A percentile compares a stretch with the other conserved stretches of the same genome.
Evolutionary conservation across 106 monocot species (phyloP).

Genomic region (Acanthochlamys bracteata): DNA sequence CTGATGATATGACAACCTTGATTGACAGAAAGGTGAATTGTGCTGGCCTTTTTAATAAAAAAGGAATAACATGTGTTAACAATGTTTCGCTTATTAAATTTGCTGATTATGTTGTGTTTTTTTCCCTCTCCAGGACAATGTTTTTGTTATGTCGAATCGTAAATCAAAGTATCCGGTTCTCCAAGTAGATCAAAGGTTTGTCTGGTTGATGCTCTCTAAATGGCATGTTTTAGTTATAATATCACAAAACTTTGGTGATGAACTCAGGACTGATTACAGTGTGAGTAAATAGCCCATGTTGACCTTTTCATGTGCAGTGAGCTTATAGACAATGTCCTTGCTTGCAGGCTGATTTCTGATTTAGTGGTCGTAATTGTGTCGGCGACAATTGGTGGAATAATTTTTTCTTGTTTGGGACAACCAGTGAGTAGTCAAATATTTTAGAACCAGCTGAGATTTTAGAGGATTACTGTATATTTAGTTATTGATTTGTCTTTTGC

Average conservation of each 20-base stretch:
- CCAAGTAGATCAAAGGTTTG: slow-evolving; percentile 91
- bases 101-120: not conserved
- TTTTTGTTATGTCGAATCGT: slow-evolving; percentile 94
- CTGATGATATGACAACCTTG: slow-evolving; percentile 87
- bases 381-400: slow-evolving; percentile 86
- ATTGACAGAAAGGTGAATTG: slow-evolving; percentile 79
- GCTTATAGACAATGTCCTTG: not conserved
- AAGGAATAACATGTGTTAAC: not conserved
- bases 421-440: slow-evolving; percentile 49
- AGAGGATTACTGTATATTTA: not conserved
- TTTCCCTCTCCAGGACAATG: slow-evolving; percentile 55
- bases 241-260: not conserved
- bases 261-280: not conserved
- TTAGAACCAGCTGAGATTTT: not conserved
- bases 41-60: not conserved
- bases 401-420: slow-evolving; percentile 83
- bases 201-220: not conserved
- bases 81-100: not conserved
- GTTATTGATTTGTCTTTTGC: not conserved
- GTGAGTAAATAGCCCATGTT: not conserved
- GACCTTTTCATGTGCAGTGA: not conserved
- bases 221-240: not conserved
- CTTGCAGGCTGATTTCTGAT: slow-evolving; percentile 91
- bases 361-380: slow-evolving; percentile 97
- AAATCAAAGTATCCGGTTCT: slow-evolving; percentile 96